Conservation (phyloP, 345 rosid genomes). For the Laguncularia racemosa region DNA sequence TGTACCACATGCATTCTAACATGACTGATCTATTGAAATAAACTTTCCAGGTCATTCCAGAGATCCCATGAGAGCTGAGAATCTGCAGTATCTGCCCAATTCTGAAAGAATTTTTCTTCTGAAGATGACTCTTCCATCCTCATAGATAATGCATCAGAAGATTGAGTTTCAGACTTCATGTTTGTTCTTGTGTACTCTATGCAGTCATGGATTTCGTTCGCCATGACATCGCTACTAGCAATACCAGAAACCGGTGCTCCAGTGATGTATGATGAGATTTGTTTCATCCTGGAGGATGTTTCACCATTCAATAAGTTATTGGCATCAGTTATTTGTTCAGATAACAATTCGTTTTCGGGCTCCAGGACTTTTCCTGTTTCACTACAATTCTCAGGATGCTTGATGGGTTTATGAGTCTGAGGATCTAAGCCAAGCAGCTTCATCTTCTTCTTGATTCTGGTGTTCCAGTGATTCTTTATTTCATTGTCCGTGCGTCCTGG, state of each 20-base stretch:
- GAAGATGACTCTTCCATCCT: constrained; percentile 19
- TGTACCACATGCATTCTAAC: background rate
- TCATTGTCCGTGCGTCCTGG: constrained; percentile 91
- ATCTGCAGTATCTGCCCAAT: constrained; percentile 51
- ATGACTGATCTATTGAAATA: constrained; percentile 10
- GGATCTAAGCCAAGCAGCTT: constrained; percentile 69
- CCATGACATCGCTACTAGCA: no score
- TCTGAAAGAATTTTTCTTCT: constrained; percentile 26
- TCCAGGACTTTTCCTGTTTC: constrained; percentile 14
- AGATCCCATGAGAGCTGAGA: constrained; percentile 56
- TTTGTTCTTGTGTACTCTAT: background rate
- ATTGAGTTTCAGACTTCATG: constrained; percentile 5
- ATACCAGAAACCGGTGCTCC: no score
- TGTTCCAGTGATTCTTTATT: constrained; percentile 89
- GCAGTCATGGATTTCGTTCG: no score
- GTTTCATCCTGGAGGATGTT: no score
- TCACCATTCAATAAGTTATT: no score
- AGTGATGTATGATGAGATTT: no score
- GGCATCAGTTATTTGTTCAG: constrained; percentile 18
- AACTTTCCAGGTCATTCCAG: constrained; percentile 35
- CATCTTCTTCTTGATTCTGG: constrained; percentile 72
- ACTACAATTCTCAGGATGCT: constrained; percentile 14
- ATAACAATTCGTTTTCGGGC: constrained; percentile 20
- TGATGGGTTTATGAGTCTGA: constrained; percentile 45
- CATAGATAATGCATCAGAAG: constrained; percentile 3